Evolutionary conservation across 257 asterid genomes (phyloP).

Genomic region (Euphrasia confusa): DNA sequence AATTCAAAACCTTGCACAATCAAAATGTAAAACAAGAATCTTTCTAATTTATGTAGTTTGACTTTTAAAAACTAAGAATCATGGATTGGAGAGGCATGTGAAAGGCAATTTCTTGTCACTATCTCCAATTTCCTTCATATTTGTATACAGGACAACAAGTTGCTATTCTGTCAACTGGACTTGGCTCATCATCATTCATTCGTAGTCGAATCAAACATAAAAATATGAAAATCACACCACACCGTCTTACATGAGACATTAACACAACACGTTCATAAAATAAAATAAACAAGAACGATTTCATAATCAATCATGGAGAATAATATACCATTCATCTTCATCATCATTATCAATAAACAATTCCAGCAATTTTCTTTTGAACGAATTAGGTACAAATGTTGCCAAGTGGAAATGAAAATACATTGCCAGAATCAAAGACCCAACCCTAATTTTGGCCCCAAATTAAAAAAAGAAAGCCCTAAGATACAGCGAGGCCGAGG

Average conservation of each 20-base stretch:
- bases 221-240: neutral
- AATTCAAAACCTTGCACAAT: no score
- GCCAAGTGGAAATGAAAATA: neutral
- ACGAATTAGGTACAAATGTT: slow-evolving; percentile 9
- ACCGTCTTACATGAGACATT: neutral
- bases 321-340: slow-evolving; percentile 9
- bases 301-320: neutral
- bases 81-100: no score
- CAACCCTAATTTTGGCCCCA: neutral
- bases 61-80: neutral
- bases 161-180: neutral
- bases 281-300: neutral
- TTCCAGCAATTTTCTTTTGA: neutral
- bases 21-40: no score
- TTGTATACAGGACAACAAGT: slow-evolving; percentile 16
- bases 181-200: neutral
- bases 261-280: neutral
- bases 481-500: slow-evolving; percentile 47
- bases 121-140: neutral
- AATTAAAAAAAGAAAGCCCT: neutral
- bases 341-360: neutral
- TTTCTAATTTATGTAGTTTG: no score
- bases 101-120: no score
- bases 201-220: slow-evolving; percentile 4
- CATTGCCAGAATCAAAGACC: neutral